Conservation (phyloP, 176 grass and related monocot genomes). For the Themeda triandra region DNA sequence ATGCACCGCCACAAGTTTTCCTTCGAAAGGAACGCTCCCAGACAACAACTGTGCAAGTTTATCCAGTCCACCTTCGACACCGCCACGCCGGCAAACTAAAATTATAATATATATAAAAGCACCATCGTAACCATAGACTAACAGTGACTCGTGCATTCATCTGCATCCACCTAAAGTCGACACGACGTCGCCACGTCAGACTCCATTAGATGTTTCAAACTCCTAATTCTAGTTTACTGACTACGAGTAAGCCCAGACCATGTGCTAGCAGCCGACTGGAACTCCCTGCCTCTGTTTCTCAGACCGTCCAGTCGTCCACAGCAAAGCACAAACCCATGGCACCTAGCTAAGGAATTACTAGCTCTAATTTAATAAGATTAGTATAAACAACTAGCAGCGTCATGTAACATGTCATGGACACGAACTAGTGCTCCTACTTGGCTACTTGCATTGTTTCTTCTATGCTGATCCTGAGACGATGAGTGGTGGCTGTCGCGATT, state of each 20-base stretch:
- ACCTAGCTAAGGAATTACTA: neutral
- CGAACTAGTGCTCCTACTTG: neutral
- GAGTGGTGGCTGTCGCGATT: neutral
- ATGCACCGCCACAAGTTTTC: neutral
- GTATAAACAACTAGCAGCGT: neutral
- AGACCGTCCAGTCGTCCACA: neutral
- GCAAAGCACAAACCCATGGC: neutral
- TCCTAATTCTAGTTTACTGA: neutral
- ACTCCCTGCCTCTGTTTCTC: neutral
- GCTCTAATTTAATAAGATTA: neutral
- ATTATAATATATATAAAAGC: neutral
- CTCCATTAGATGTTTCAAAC: neutral
- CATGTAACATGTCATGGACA: conserved; percentile 36
- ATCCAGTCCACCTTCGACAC: conserved; percentile 1
- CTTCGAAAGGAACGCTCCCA: neutral
- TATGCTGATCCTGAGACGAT: neutral
- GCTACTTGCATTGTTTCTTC: neutral
- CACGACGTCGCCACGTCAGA: conserved; percentile 18
- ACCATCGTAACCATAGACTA: neutral
- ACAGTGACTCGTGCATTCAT: neutral
- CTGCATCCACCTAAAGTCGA: neutral
- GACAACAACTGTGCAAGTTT: neutral
- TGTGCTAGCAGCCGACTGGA: neutral
- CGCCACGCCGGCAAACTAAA: neutral
- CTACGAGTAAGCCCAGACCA: conserved; percentile 7